Evolutionary conservation across 176 grass and related monocot genomes (phyloP).

Genomic region (Rhynchospora pubera): DNA sequence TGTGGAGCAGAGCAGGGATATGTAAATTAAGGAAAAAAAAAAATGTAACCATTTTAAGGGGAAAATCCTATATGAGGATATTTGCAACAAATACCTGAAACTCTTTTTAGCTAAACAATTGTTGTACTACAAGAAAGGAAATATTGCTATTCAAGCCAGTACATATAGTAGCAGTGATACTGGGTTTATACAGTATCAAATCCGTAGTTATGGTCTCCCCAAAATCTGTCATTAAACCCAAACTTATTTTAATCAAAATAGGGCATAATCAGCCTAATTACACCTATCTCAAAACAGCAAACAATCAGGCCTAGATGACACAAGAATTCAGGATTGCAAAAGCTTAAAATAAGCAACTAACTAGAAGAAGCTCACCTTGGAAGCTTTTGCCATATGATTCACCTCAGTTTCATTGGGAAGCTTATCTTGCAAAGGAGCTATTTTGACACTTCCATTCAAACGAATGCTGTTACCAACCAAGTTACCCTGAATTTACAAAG

Average conservation of each 20-base stretch:
- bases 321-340: neutral
- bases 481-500: constrained; percentile 29
- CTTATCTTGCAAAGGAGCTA: constrained; percentile 21
- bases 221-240: neutral
- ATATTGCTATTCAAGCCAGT: neutral
- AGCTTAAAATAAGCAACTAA: neutral
- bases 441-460: constrained; percentile 37
- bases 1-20: no score
- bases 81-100: neutral
- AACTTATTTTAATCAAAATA: neutral
- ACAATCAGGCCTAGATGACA: neutral
- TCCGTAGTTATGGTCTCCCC: neutral
- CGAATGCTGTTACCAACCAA: constrained; percentile 2
- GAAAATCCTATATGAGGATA: neutral
- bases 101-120: neutral
- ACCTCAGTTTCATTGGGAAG: constrained; percentile 40
- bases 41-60: neutral
- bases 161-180: neutral
- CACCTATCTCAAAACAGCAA: neutral
- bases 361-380: constrained; percentile 45
- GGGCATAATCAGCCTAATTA: no score
- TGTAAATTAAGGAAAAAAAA: neutral
- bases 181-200: neutral
- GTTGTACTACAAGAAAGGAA: neutral
- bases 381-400: constrained; percentile 23